Evolutionary conservation across 208 protist genomes (phyloP), one percentile per base, ranked within the genome.

Genomic region (Trypanosoma brucei): DNA sequence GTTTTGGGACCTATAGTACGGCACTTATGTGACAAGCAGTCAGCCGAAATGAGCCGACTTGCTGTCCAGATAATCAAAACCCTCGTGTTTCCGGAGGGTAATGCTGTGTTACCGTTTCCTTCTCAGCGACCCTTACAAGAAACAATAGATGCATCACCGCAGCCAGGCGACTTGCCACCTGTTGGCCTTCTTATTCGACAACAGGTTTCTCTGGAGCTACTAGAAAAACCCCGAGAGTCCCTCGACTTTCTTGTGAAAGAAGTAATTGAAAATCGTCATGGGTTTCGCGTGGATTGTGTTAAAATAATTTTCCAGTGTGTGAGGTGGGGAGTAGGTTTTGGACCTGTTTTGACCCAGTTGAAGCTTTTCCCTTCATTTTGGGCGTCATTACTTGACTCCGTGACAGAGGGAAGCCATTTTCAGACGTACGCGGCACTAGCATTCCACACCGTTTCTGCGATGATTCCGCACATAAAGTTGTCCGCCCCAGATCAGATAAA

Each of bases 391-490:
- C 80, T 95, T 30, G 70, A 79, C 46, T 85, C 76, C 30, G 82
- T 91, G 31, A 79, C 9, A 34, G 70, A 77, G 46, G 72, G 72
- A 31, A 68, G 80, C 42, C 76, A 68, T 60, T 73, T 83, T 66
- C 72, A 83, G 51, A 35, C 51, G 37, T 84, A 90, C 60, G 80
- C 77, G 3, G 83, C 81, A 35, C 56, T 91, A 30, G 75, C 83
- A 37, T 86, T 95, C 72, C 78, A 91, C 71, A 81, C 85, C 11
- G 86, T 86, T 31, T 75, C 84, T 14, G 80, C 84, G 33, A 38
- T 92, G 30, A 79, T 95, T 49, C 86, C 89, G 0, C 89, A 92
- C 59, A 91, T 95, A 55, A 95, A 95, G 62, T 70, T 95, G 8
- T 86, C 79, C 33, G 78, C 85, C 8, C 84, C 89, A 11, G 86